These are phyloP conservation scores for Pythium periplocum DNA, from an alignment of 352 stramenopile species.

Conservation along the genomic window DNA sequence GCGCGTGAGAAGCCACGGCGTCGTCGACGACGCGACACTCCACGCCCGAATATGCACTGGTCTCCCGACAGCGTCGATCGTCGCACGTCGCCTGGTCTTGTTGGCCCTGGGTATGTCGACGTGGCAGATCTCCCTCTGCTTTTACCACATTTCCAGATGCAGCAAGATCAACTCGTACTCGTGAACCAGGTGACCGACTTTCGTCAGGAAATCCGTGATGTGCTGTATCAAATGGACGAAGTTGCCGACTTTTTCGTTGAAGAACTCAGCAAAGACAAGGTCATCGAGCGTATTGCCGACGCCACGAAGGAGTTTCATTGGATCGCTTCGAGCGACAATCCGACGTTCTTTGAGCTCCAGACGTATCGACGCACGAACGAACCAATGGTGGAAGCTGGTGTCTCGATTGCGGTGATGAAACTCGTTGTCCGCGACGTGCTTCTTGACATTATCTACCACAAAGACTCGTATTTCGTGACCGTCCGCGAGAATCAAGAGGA, in stretches of 20 bases:
- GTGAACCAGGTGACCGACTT: slow-evolving; percentile 41
- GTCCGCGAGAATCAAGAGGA: slow-evolving; percentile 48
- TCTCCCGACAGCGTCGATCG: no score
- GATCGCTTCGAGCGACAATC: slow-evolving; percentile 34
- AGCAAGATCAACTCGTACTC: slow-evolving; percentile 38
- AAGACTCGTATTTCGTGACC: slow-evolving; percentile 56
- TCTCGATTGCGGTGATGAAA: slow-evolving; percentile 64
- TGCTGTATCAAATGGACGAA: slow-evolving; percentile 64
- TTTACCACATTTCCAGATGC: slow-evolving; percentile 43
- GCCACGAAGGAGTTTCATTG: slow-evolving; percentile 42
- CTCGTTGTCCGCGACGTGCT: slow-evolving; percentile 56
- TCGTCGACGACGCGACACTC: not conserved
- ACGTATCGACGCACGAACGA: slow-evolving; percentile 43
- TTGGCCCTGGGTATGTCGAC: slow-evolving; percentile 1
- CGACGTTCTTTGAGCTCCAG: slow-evolving; percentile 66
- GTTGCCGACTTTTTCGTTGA: slow-evolving; percentile 65
- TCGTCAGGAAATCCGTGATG: slow-evolving; percentile 37
- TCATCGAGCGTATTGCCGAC: slow-evolving; percentile 38
- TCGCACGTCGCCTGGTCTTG: no score
- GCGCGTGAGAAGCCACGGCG: slow-evolving; percentile 3
- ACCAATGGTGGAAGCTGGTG: slow-evolving; percentile 22
- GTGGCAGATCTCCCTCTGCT: slow-evolving; percentile 39
- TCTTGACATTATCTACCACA: slow-evolving; percentile 54
- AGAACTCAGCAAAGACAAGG: slow-evolving; percentile 56
- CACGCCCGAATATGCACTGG: not conserved